Percentiles rank a stretch among this genome's conserved stretches.
These are phyloP conservation scores for Raphidocelis subcapitata DNA, from an alignment of 139 green algal species.

Conservation along the genomic window DNA sequence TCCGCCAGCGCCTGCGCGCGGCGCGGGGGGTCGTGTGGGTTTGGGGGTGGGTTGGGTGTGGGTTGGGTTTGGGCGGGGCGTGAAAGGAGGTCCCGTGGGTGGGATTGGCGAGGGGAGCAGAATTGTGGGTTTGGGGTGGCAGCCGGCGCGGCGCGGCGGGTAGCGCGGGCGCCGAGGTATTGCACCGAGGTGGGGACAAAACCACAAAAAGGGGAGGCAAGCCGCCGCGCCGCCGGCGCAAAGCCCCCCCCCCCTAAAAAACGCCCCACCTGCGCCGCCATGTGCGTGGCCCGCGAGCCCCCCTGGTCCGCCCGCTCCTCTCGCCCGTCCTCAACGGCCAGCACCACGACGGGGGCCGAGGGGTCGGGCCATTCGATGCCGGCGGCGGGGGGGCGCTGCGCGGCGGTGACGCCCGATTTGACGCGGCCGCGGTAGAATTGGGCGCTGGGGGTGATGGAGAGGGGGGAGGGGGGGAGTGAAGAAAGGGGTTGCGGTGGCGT, in stretches of 20 bases:
- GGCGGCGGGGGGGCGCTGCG: constrained; percentile 44
- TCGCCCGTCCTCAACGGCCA: constrained; percentile 31
- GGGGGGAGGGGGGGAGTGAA: not conserved
- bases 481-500: not conserved
- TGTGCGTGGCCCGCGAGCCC: no score
- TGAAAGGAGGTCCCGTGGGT: no score
- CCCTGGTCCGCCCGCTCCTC: constrained; percentile 33
- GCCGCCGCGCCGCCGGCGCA: no score
- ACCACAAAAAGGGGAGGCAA: no score
- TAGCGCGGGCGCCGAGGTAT: no score
- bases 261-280: no score
- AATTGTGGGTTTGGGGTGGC: no score
- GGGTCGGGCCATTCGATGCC: constrained; percentile 44
- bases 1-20: not conserved
- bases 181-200: no score
- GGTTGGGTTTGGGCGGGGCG: no score
- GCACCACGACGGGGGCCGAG: constrained; percentile 45
- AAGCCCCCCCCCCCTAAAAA: no score
- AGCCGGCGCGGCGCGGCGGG: no score
- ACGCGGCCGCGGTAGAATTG: constrained; percentile 59
- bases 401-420: constrained; percentile 42
- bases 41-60: not conserved
- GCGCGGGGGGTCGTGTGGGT: not conserved
- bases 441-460: constrained; percentile 21
- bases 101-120: no score